These are phyloP conservation scores for Nicotiana knightiana DNA, from an alignment of 257 asterid species.

Conservation along the genomic window DNA sequence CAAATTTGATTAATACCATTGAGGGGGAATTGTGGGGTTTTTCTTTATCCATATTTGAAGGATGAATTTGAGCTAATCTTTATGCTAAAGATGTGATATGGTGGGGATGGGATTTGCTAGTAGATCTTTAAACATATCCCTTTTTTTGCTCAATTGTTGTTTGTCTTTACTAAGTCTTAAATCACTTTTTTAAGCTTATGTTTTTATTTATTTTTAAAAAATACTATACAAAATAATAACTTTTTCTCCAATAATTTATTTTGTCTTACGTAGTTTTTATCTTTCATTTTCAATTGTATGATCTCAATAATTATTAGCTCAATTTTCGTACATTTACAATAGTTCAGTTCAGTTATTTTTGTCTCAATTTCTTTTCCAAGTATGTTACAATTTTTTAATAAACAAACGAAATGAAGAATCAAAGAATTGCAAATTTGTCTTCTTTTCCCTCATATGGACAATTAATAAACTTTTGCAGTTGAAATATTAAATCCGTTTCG, in stretches of 20 bases:
- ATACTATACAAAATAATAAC: not conserved
- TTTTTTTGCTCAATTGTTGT: constrained; percentile 7
- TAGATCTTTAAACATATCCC: constrained; percentile 20
- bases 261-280: not conserved
- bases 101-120: constrained; percentile 8
- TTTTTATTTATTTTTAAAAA: not conserved
- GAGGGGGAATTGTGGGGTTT: not conserved
- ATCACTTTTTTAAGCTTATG: constrained; percentile 8
- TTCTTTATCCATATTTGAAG: constrained; percentile 1
- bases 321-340: not conserved
- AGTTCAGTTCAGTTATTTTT: not conserved
- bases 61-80: constrained; percentile 5
- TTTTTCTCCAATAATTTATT: not conserved
- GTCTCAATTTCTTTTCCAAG: not conserved
- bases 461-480: not conserved
- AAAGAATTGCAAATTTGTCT: not conserved
- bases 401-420: too few relatives aligned
- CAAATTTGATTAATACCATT: not conserved
- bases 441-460: not conserved
- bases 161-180: constrained; percentile 11
- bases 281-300: not conserved
- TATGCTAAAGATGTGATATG: not conserved
- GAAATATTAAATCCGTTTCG: not conserved
- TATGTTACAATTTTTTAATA: too few relatives aligned
- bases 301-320: not conserved